A percentile compares a stretch with the other conserved stretches of the same genome.
phyloP scores from a whole-genome alignment of 2,329 filamentous ascomycete genomes.

The Macrophomina pseudophaseolina region DNA sequence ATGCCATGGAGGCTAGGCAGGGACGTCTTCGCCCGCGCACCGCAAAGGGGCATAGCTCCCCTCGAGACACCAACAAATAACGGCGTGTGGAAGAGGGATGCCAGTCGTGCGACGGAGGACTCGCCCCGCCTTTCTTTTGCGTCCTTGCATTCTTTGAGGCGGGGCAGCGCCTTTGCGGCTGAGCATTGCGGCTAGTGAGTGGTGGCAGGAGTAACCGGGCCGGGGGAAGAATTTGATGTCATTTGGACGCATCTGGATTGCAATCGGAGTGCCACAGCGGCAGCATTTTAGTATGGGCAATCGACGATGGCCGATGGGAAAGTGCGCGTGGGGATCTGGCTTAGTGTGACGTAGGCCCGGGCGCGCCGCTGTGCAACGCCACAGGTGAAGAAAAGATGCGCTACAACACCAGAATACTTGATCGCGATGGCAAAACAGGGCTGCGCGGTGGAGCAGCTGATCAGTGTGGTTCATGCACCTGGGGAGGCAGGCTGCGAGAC shows the following conservation, averaged over 20 bases:
- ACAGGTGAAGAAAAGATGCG: neutral
- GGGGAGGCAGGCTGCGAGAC: neutral
- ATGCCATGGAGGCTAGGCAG: neutral
- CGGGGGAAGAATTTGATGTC: neutral
- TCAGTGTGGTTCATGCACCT: neutral
- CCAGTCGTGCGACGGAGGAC: neutral
- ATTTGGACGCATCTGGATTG: slow-evolving; percentile 20
- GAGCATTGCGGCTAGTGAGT: slow-evolving; percentile 1
- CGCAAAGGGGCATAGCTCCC: neutral
- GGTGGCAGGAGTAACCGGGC: neutral
- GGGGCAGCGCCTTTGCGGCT: slow-evolving; percentile 8
- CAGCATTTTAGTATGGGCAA: slow-evolving; percentile 4
- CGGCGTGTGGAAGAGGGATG: neutral
- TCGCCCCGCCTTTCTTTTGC: neutral
- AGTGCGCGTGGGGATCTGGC: slow-evolving; percentile 5
- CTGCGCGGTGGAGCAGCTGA: slow-evolving; percentile 12
- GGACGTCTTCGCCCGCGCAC: neutral
- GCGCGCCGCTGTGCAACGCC: neutral
- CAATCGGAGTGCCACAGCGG: slow-evolving; percentile 8
- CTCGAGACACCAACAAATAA: neutral
- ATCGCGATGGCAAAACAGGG: slow-evolving; percentile 9
- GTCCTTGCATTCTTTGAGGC: slow-evolving; percentile 6
- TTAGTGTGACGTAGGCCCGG: neutral
- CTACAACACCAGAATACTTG: neutral
- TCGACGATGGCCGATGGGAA: slow-evolving; percentile 24